Evolutionary conservation across 257 asterid genomes (phyloP).

Genomic region (Eucommia ulmoides): DNA sequence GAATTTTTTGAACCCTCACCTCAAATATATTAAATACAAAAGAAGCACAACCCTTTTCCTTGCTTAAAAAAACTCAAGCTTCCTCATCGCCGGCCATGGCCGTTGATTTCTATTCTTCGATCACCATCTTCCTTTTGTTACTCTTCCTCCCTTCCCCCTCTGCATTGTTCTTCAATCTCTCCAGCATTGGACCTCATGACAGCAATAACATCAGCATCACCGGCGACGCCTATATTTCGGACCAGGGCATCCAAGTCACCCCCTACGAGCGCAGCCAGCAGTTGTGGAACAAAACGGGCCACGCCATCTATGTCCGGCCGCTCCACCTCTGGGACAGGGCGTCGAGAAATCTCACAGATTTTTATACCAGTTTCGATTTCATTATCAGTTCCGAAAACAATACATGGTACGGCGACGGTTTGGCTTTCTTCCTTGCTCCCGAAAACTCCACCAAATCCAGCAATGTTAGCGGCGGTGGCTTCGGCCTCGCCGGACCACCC

Average conservation of each 20-base stretch:
- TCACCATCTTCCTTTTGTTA: neutral
- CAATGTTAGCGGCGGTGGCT: neutral
- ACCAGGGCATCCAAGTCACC: neutral
- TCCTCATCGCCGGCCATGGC: too few species aligned
- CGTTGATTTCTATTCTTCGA: neutral
- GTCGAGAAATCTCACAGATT: neutral
- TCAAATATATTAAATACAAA: too few species aligned
- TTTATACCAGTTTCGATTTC: neutral
- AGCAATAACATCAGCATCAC: neutral
- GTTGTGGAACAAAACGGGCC: neutral
- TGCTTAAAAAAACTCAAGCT: too few species aligned
- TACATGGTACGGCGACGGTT: neutral
- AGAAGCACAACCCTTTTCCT: too few species aligned
- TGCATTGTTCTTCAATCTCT: neutral
- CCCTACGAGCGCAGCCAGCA: neutral
- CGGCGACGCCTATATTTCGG: neutral
- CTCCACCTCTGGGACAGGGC: conserved; percentile 1
- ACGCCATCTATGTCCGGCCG: neutral
- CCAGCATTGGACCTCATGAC: neutral
- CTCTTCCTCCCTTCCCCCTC: neutral
- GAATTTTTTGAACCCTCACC: too few species aligned
- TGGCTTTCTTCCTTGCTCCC: conserved; percentile 1
- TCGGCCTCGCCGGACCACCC: neutral
- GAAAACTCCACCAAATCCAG: neutral
- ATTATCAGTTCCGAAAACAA: neutral